A percentile compares a stretch with the other conserved stretches of the same genome.
These are phyloP conservation scores for Mediolabrus comicus DNA, from an alignment of 108 stramenopile genomes.

Conservation along the genomic window DNA sequence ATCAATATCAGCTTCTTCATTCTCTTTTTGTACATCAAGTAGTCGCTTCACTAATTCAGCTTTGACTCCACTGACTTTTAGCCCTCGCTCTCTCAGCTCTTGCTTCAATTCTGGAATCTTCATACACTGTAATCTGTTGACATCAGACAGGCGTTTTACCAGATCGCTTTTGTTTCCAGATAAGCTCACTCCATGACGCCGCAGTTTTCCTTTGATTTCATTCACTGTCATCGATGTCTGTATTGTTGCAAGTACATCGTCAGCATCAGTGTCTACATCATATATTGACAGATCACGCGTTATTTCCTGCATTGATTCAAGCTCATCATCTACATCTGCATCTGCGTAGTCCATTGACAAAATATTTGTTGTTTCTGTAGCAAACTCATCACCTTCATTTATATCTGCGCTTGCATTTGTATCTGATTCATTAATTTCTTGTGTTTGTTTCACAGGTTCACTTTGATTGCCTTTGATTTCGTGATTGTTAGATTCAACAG, in stretches of 20 bases:
- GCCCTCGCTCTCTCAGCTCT: conserved; percentile 11
- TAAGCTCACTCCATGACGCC: neutral
- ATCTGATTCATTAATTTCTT: neutral
- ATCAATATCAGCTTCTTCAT: neutral
- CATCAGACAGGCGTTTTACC: neutral
- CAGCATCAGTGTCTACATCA: neutral
- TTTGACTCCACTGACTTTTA: conserved; percentile 43
- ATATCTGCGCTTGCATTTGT: neutral
- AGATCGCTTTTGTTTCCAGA: neutral
- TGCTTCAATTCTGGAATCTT: conserved; percentile 27
- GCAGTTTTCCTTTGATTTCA: neutral
- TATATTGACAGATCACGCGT: too few species aligned
- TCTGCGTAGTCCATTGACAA: neutral
- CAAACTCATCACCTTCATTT: neutral
- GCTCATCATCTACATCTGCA: neutral
- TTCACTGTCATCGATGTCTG: neutral
- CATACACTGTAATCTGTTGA: conserved; percentile 23
- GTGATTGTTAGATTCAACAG: conserved; percentile 5
- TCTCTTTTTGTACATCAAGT: neutral
- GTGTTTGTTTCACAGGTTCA: neutral
- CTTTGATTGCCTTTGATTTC: neutral
- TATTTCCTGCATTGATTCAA: neutral
- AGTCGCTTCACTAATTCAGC: conserved; percentile 35
- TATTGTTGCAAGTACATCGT: neutral
- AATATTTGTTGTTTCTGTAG: too few species aligned